Base-by-base conservation (phyloP, 306 rosid genomes). In the Acacia crassicarpa region DNA sequence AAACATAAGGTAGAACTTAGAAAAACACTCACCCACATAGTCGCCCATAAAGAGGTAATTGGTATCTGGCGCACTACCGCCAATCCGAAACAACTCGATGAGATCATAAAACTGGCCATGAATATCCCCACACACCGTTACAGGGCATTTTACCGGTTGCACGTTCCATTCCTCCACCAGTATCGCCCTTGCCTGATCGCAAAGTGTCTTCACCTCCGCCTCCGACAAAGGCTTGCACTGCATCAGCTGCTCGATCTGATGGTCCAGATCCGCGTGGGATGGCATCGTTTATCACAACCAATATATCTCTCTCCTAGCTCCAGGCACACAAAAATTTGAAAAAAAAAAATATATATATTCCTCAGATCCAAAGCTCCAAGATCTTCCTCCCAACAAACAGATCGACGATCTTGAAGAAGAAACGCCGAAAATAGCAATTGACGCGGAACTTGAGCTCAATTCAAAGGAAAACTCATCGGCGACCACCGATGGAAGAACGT, bases 21-120 rank as follows among this genome's bases (percentile, higher is more conserved):
- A 51, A 54, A 32, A 78, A 63, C 58, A 74, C 97, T 81, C 53
- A 91, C 99, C 99, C 62, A 95, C 98, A 82, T 95, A 95, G 82
- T 95, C 99, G 69, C 99, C 99, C 99, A 95, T 95, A 75, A 95
- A 95, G 78, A 93, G 97, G 86, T 95, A 95, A 88, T 95, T 95
- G 86, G 99, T 95, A 71, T 95, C 92, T 9, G 99, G 99, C 12
- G 97, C 93, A 82, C 82, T 87, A 19, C 99, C 98, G 49, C 99
- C 99, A 73, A 95, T 95, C 84, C 95, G 91, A 82, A 93, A 95
- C 70, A 95, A 87, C 89, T 95, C 99, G 76, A 95, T 82, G 80
- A 95, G 99, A 87, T 95, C 99, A 79, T 95, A 95, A 89, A 95
- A 95, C 86, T 95, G 99, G 54, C 99, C 99, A 20, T 95, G 99